These are phyloP conservation scores for Telfairia occidentalis DNA, from an alignment of 331 rosid species.

Conservation along the genomic window DNA sequence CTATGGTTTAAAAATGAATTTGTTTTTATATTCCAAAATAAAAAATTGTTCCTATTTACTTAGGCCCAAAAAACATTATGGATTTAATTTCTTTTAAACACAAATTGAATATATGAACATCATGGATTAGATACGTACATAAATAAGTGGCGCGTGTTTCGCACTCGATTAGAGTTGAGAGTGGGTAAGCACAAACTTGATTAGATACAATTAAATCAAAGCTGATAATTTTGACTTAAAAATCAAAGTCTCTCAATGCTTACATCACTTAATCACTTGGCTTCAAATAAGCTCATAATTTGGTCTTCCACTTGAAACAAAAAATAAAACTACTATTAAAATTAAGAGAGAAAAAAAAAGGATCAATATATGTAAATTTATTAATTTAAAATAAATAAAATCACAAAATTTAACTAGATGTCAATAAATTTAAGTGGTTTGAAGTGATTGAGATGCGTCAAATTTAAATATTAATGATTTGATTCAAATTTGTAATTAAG, in stretches of 20 bases:
- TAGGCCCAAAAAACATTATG: neutral
- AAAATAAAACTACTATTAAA: neutral
- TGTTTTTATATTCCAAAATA: neutral
- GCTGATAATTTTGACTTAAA: neutral
- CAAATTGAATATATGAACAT: neutral
- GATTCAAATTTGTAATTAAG: no score
- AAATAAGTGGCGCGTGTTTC: neutral
- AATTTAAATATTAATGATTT: neutral
- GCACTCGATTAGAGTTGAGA: neutral
- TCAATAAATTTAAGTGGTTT: neutral
- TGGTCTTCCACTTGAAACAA: slow-evolving; percentile 3
- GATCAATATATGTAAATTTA: neutral
- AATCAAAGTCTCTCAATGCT: neutral
- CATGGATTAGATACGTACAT: neutral
- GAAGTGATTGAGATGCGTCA: neutral
- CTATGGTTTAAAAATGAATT: neutral
- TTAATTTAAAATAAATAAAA: neutral
- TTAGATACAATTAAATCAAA: neutral
- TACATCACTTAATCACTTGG: neutral
- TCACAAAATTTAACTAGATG: neutral
- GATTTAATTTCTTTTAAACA: neutral
- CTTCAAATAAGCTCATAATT: slow-evolving; percentile 7
- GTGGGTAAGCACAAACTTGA: neutral
- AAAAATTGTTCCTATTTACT: neutral
- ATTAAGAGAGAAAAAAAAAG: neutral